A percentile compares a stretch with the other conserved stretches of the same genome.
phyloP scores from a whole-genome alignment of 345 rosid species.

The Pelargonium nanum region DNA sequence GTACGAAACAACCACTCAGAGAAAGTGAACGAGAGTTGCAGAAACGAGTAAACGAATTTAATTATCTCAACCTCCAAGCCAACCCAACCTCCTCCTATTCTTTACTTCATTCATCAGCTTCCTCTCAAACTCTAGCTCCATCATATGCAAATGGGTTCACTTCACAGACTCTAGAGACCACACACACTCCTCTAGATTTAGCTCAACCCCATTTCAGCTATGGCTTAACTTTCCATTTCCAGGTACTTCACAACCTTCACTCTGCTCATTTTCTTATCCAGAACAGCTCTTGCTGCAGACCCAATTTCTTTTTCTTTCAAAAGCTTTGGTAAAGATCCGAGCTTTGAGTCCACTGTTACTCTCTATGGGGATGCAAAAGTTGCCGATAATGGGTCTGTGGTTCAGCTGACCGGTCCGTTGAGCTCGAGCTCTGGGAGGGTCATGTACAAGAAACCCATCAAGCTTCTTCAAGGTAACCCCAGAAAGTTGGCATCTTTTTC shows the following conservation, averaged over 20 bases:
- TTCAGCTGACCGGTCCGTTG: constrained; percentile 49
- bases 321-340: constrained; percentile 34
- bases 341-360: constrained; percentile 40
- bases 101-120: constrained; percentile 20
- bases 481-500: constrained; percentile 43
- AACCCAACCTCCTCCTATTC: constrained; percentile 13
- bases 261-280: constrained; percentile 26
- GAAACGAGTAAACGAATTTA: constrained; percentile 34
- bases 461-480: constrained; percentile 38
- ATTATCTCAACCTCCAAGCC: constrained; percentile 40
- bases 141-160: background rate
- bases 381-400: constrained; percentile 30
- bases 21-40: constrained; percentile 29
- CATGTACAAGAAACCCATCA: constrained; percentile 59
- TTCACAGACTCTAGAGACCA: background rate
- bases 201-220: constrained; percentile 25
- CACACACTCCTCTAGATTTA: constrained; percentile 12
- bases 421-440: constrained; percentile 46
- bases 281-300: constrained; percentile 24
- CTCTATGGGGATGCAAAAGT: constrained; percentile 58
- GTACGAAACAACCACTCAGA: constrained; percentile 29
- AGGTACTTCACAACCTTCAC: constrained; percentile 17
- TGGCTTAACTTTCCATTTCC: constrained; percentile 37
- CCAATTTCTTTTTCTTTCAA: constrained; percentile 37
- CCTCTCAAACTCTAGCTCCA: constrained; percentile 4